phyloP scores from a whole-genome alignment of 140 eudicot genomes.

The Erigeron philadelphicus region DNA sequence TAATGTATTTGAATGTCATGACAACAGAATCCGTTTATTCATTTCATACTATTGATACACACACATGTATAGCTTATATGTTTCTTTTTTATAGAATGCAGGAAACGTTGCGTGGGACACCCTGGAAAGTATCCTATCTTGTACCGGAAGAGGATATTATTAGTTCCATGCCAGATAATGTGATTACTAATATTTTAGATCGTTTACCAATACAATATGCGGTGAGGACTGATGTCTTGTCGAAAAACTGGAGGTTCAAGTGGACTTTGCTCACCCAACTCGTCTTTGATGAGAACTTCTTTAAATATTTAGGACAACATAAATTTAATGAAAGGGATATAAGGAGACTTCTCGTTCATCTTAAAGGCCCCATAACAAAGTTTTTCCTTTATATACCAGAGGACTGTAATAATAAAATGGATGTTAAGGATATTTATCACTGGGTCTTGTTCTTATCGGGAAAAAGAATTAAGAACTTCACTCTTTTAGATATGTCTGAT shows the following conservation, averaged over 20 bases:
- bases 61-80: too few species aligned
- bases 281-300: conserved; percentile 1
- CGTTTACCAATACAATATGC: background rate
- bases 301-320: background rate
- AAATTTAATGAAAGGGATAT: background rate
- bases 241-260: background rate
- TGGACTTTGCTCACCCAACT: background rate
- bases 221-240: background rate
- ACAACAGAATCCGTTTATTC: too few species aligned
- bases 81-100: too few species aligned
- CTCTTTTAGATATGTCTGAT: background rate
- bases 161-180: background rate
- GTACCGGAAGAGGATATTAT: background rate
- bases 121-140: too few species aligned
- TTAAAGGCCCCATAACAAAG: conserved; percentile 9
- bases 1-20: too few species aligned
- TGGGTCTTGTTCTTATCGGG: conserved; percentile 12
- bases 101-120: too few species aligned
- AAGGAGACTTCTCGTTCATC: conserved; percentile 2
- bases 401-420: background rate
- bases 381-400: background rate
- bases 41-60: too few species aligned
- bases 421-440: background rate
- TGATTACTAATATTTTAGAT: background rate
- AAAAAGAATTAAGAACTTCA: conserved; percentile 13